Evolutionary conservation across 306 rosid genomes (phyloP).

Genomic region (Citrullus mucosospermus): DNA sequence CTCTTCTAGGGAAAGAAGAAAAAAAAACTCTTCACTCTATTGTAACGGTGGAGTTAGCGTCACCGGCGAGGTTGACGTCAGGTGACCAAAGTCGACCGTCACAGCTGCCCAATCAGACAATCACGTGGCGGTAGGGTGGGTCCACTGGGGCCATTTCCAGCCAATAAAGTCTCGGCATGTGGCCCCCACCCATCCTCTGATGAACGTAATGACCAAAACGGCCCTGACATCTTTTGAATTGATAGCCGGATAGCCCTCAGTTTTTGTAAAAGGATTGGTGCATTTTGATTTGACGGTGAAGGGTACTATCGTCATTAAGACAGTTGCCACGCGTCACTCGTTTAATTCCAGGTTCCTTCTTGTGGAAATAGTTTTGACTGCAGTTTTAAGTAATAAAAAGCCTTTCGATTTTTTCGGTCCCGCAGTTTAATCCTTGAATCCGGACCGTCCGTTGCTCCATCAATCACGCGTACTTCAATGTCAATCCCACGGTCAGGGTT

Average conservation of each 20-base stretch:
- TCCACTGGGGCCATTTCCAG: not conserved
- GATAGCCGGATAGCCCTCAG: not conserved
- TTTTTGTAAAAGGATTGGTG: constrained; percentile 20
- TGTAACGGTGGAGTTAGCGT: constrained; percentile 11
- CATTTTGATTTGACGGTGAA: constrained; percentile 24
- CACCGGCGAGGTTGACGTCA: constrained; percentile 24
- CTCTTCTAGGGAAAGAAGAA: too few species aligned
- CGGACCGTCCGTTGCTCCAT: constrained; percentile 12
- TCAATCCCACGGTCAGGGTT: constrained; percentile 5
- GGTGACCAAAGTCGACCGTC: constrained; percentile 21
- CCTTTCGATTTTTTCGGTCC: not conserved
- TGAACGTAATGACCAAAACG: constrained; percentile 32
- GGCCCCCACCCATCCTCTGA: not conserved
- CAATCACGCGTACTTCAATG: not conserved
- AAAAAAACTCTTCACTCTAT: too few species aligned
- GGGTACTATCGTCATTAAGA: constrained; percentile 19
- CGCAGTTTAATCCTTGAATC: constrained; percentile 6
- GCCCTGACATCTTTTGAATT: constrained; percentile 22
- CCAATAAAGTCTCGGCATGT: not conserved
- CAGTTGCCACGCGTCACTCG: not conserved
- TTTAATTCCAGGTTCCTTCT: not conserved
- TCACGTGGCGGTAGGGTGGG: not conserved
- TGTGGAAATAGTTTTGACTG: constrained; percentile 26
- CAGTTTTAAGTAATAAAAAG: not conserved
- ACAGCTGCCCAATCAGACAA: constrained; percentile 1